These are phyloP conservation scores for Lentinula edodes DNA, from an alignment of 768 basidiomycete species.

Conservation along the genomic window DNA sequence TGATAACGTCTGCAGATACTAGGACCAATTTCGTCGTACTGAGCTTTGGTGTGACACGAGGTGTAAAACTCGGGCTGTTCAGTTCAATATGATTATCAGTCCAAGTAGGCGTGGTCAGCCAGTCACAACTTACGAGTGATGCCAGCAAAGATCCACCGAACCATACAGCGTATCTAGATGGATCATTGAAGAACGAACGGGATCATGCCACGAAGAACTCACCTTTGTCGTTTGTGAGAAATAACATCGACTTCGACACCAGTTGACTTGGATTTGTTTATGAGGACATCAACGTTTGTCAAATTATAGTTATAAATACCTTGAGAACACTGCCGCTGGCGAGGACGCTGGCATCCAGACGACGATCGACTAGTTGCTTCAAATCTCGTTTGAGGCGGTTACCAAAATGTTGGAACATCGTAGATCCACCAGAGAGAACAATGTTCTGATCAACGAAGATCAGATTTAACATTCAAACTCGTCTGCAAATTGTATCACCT, in stretches of 20 bases:
- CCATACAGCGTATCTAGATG: constrained; percentile 85
- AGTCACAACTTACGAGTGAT: constrained; percentile 59
- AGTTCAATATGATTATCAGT: constrained; percentile 2
- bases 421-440: constrained; percentile 93
- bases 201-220: constrained; percentile 15
- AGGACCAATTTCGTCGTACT: constrained; percentile 91
- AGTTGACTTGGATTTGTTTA: constrained; percentile 58
- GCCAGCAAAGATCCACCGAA: constrained; percentile 95
- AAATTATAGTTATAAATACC: constrained; percentile 35
- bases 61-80: constrained; percentile 89
- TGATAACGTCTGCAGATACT: constrained; percentile 91
- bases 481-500: constrained; percentile 38
- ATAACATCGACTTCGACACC: constrained; percentile 99
- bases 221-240: constrained; percentile 95
- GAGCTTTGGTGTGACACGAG: constrained; percentile 89
- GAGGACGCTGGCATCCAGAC: constrained; percentile 72
- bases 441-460: constrained; percentile 62
- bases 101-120: background rate
- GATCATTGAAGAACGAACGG: constrained; percentile 3
- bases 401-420: constrained; percentile 99
- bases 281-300: too few species aligned
- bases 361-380: constrained; percentile 87
- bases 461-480: background rate
- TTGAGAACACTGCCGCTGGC: constrained; percentile 72
- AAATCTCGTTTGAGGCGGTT: constrained; percentile 93